These are phyloP conservation scores for Suhomyces emberorum DNA, from an alignment of 805 yeast genomes.

Conservation along the genomic window DNA sequence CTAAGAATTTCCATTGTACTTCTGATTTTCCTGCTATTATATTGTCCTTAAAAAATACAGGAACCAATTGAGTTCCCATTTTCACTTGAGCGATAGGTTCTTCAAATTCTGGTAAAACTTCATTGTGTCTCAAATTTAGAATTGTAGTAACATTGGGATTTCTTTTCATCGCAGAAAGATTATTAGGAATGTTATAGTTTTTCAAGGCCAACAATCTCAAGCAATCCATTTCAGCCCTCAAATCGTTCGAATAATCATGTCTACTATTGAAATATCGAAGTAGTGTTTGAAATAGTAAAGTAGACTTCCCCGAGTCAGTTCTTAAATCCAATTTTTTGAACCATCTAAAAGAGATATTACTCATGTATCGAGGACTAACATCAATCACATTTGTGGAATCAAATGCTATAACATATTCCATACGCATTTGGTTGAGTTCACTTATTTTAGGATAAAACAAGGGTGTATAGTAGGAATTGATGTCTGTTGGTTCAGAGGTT, in stretches of 20 bases:
- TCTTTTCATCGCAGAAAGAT: slow-evolving; percentile 23
- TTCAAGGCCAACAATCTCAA: slow-evolving; percentile 20
- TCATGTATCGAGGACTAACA: slow-evolving; percentile 32
- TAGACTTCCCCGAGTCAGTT: slow-evolving; percentile 23
- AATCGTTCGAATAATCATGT: slow-evolving; percentile 2
- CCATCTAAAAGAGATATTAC: slow-evolving; percentile 27
- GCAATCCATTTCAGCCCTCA: slow-evolving; percentile 17
- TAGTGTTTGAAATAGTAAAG: slow-evolving; percentile 23
- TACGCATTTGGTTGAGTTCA: slow-evolving; percentile 25
- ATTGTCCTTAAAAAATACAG: slow-evolving; percentile 19
- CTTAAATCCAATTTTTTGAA: slow-evolving; percentile 26
- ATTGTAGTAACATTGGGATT: slow-evolving; percentile 25
- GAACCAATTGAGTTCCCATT: slow-evolving; percentile 12
- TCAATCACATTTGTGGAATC: slow-evolving; percentile 19
- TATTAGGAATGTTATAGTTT: slow-evolving; percentile 22
- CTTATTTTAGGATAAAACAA: slow-evolving; percentile 18
- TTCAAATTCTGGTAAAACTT: slow-evolving; percentile 13
- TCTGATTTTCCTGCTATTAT: slow-evolving; percentile 28
- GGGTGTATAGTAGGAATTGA: slow-evolving; percentile 10
- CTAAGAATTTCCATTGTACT: slow-evolving; percentile 34
- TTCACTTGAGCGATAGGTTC: slow-evolving; percentile 14
- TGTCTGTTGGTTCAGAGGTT: slow-evolving; percentile 1
- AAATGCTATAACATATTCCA: slow-evolving; percentile 28
- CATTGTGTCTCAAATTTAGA: slow-evolving; percentile 25
- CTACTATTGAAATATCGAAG: slow-evolving; percentile 17